Conservation (phyloP, 2,329 filamentous ascomycete species). For the Paracoccidioides brasiliensis region DNA sequence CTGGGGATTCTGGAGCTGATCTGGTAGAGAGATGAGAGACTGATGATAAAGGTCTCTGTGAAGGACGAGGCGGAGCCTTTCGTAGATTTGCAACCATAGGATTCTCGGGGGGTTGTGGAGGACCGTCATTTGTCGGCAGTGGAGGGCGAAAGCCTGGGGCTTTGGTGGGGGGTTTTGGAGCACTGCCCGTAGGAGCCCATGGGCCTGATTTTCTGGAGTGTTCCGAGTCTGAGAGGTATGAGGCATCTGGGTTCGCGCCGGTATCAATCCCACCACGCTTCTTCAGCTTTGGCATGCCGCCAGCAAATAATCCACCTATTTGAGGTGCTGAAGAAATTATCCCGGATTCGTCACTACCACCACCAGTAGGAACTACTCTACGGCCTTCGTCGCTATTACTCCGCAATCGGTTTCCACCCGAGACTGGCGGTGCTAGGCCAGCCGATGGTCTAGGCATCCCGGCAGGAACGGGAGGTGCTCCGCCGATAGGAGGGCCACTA, state of each 20-base stretch:
- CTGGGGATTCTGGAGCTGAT: constrained; percentile 28
- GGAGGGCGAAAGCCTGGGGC: constrained; percentile 39
- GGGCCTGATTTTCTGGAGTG: constrained; percentile 39
- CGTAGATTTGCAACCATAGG: constrained; percentile 43
- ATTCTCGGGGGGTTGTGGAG: constrained; percentile 40
- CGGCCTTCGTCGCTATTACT: constrained; percentile 67
- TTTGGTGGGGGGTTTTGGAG: constrained; percentile 45
- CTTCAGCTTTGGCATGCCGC: constrained; percentile 88
- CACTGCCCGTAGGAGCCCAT: constrained; percentile 38
- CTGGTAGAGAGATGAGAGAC: constrained; percentile 46
- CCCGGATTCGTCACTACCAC: constrained; percentile 35
- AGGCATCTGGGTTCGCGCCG: constrained; percentile 55
- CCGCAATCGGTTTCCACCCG: constrained; percentile 52
- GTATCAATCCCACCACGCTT: constrained; percentile 76
- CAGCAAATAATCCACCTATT: constrained; percentile 75
- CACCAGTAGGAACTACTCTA: constrained; percentile 15
- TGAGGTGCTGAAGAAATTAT: constrained; percentile 63
- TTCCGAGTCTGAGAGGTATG: constrained; percentile 74
- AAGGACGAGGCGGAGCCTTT: constrained; percentile 41
- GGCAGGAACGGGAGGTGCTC: constrained; percentile 65
- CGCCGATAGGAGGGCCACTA: constrained; percentile 50
- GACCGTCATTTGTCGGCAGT: constrained; percentile 36
- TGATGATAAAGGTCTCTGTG: constrained; percentile 46
- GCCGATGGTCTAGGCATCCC: constrained; percentile 45
- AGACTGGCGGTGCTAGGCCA: constrained; percentile 58